Percentiles rank a stretch among this genome's conserved stretches.
Conservation (phyloP, 2,329 filamentous ascomycete genomes). For the Verticillium tricorpus region DNA sequence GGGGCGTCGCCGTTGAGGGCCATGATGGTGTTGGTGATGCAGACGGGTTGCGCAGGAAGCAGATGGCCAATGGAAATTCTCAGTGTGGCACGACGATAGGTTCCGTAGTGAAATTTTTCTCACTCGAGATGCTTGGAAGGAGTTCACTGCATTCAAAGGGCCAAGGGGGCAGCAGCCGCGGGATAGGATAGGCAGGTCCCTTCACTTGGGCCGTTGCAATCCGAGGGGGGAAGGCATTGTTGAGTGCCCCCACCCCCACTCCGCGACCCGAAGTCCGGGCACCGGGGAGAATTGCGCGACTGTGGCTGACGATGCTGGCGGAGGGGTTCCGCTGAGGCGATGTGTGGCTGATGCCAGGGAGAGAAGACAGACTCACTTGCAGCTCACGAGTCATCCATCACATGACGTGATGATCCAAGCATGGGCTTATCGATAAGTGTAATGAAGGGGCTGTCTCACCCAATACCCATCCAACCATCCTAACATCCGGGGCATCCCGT, state of each 20-base stretch:
- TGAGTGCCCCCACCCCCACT: not conserved
- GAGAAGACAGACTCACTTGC: too few species aligned
- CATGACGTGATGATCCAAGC: too few species aligned
- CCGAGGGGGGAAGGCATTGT: not conserved
- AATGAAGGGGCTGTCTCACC: not conserved
- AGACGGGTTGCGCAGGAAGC: not conserved
- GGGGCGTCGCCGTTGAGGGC: not conserved
- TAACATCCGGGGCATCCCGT: too few species aligned
- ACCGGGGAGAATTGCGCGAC: not conserved
- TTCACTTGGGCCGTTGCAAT: not conserved
- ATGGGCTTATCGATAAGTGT: not conserved
- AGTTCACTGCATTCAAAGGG: not conserved
- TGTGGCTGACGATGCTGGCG: not conserved
- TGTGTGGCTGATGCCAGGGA: not conserved
- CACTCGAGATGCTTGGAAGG: not conserved
- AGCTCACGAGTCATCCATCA: too few species aligned
- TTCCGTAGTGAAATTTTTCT: not conserved
- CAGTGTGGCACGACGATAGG: not conserved
- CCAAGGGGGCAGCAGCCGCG: not conserved
- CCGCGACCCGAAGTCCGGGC: not conserved
- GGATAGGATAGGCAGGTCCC: not conserved
- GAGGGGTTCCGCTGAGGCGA: not conserved
- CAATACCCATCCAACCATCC: not conserved
- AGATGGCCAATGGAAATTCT: not conserved
- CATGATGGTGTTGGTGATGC: slow-evolving; percentile 8